phyloP scores from a whole-genome alignment of 1,284 basidiomycete species.

The Lignosus rhinocerotis region DNA sequence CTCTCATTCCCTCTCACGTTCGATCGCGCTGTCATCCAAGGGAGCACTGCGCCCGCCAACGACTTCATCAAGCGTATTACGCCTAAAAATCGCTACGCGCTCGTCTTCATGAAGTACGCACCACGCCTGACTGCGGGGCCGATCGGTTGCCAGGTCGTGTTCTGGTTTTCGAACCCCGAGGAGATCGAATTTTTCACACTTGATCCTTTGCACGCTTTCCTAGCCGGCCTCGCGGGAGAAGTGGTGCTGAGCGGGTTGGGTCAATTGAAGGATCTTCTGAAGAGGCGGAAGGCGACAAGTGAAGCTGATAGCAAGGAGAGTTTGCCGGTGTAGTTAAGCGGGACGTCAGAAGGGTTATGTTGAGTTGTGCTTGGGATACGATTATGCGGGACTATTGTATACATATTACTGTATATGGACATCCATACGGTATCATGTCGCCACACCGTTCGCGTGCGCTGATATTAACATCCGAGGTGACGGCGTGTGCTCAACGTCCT shows the following conservation, averaged over 20 bases:
- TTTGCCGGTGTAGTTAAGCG: background rate
- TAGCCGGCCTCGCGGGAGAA: conserved; percentile 8
- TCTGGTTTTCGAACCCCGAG: background rate
- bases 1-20: conserved; percentile 15
- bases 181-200: background rate
- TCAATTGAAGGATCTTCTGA: background rate
- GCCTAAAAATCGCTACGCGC: conserved; percentile 6
- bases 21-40: conserved; percentile 13
- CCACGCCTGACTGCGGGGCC: conserved; percentile 8
- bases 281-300: background rate
- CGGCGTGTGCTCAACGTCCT: background rate
- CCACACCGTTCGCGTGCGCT: background rate
- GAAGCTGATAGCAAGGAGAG: background rate
- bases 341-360: background rate
- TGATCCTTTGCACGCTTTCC: conserved; percentile 6
- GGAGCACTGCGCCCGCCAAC: conserved; percentile 11
- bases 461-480: background rate
- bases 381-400: no score
- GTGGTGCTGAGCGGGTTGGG: conserved; percentile 3
- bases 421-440: no score
- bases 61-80: conserved; percentile 17
- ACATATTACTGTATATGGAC: no score
- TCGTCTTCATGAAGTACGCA: conserved; percentile 12
- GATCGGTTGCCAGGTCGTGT: conserved; percentile 5
- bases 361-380: background rate